A percentile compares a stretch with the other conserved stretches of the same genome.
These are phyloP conservation scores for Alternaria gaisen DNA, from an alignment of 2,329 filamentous ascomycete genomes.

Conservation along the genomic window DNA sequence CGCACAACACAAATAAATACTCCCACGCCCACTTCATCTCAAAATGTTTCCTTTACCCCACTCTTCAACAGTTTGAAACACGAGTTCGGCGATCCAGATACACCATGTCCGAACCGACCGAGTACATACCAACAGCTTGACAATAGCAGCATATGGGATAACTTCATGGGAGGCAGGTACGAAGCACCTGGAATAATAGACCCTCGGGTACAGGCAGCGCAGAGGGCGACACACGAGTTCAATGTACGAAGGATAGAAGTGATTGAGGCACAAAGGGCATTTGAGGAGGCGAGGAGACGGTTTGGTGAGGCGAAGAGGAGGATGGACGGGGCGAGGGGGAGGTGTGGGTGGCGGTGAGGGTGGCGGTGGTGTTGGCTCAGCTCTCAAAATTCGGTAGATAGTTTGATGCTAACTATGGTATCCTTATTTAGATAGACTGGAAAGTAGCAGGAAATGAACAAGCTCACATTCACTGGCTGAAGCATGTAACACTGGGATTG, in stretches of 20 bases:
- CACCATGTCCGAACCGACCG: background rate
- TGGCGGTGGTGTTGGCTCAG: background rate
- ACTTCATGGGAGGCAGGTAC: background rate
- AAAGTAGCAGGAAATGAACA: too few species aligned
- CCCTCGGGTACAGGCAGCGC: slow-evolving; percentile 6
- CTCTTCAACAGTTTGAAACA: background rate
- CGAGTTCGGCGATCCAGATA: background rate
- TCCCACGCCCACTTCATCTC: background rate
- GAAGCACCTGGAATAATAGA: background rate
- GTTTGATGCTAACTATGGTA: background rate
- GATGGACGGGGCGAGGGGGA: slow-evolving; percentile 9
- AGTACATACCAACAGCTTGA: background rate
- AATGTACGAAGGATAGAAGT: slow-evolving; percentile 14
- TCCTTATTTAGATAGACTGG: too few species aligned
- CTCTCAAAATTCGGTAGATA: background rate
- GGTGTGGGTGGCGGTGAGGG: background rate
- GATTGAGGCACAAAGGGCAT: slow-evolving; percentile 2
- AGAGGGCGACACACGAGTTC: slow-evolving; percentile 16
- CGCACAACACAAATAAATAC: background rate
- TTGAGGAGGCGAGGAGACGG: slow-evolving; percentile 5
- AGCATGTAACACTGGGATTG: too few species aligned
- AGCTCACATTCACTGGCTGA: too few species aligned
- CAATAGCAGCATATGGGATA: background rate
- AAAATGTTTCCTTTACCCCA: background rate
- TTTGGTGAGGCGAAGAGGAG: slow-evolving; percentile 13